Percentiles rank a stretch among this genome's conserved stretches.
These are phyloP conservation scores for Garcia nutans DNA, from an alignment of 345 rosid species.

Conservation along the genomic window DNA sequence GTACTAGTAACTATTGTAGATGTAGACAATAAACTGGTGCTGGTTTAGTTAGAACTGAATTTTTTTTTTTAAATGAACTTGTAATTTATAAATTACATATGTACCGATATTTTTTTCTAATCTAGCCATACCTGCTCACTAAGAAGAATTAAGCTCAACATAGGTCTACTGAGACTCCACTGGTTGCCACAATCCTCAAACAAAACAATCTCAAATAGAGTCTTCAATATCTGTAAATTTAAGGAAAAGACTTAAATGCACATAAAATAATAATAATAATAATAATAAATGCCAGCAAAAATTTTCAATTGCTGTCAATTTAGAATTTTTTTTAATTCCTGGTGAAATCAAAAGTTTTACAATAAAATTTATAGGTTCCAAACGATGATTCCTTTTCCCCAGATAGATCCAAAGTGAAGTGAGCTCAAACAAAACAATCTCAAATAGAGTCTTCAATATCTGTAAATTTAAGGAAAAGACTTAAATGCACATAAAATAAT, in stretches of 20 bases:
- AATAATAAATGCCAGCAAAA: neutral
- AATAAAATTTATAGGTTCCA: too few species aligned
- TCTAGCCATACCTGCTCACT: constrained; percentile 62
- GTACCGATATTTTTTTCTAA: neutral
- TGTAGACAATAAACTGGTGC: neutral
- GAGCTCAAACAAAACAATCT: constrained; percentile 82
- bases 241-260: constrained; percentile 16
- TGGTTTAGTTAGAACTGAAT: neutral
- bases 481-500: neutral
- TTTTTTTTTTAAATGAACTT: too few species aligned
- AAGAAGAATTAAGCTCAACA: constrained; percentile 88
- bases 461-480: constrained; percentile 35
- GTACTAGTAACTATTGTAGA: too few species aligned
- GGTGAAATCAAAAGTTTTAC: too few species aligned
- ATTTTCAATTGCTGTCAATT: neutral
- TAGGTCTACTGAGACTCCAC: constrained; percentile 99
- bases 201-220: constrained; percentile 86
- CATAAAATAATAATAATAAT: neutral
- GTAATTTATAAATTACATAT: neutral
- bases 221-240: constrained; percentile 75
- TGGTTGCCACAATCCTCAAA: constrained; percentile 96
- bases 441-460: constrained; percentile 92
- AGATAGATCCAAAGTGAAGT: too few species aligned
- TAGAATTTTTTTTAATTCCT: neutral
- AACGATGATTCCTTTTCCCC: neutral